phyloP scores from a whole-genome alignment of 192 early-diverging fungal species.

The Gaertneriomyces semiglobifer region DNA sequence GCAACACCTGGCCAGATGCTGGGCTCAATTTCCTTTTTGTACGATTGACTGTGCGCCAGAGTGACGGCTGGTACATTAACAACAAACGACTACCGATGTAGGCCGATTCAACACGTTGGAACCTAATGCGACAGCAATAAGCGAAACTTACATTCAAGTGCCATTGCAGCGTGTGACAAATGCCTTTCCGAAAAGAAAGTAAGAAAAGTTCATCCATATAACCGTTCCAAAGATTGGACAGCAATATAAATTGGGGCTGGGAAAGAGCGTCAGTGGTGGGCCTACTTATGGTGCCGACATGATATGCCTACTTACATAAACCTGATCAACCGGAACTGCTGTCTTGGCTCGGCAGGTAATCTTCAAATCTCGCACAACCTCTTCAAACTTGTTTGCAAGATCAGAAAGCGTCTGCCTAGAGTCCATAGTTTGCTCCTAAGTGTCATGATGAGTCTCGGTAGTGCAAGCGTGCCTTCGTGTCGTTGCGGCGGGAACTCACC shows the following conservation, averaged over 20 bases:
- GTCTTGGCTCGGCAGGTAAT: slow-evolving; percentile 54
- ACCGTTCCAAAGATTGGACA: slow-evolving; percentile 50
- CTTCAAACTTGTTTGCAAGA: slow-evolving; percentile 42
- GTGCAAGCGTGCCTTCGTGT: not conserved
- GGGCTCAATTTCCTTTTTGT: slow-evolving; percentile 50
- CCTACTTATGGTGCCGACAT: not conserved
- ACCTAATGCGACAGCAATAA: not conserved
- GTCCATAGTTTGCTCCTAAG: slow-evolving; percentile 45
- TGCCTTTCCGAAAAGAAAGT: slow-evolving; percentile 49
- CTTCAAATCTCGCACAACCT: slow-evolving; percentile 48
- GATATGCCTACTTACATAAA: slow-evolving; percentile 41
- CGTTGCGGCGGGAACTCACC: slow-evolving; percentile 6
- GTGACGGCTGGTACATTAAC: slow-evolving; percentile 38
- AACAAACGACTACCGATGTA: slow-evolving; percentile 33
- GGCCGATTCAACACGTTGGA: not conserved
- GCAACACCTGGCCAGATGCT: slow-evolving; percentile 46
- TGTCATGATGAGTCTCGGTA: not conserved
- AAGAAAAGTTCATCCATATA: slow-evolving; percentile 57
- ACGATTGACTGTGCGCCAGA: slow-evolving; percentile 20
- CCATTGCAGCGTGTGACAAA: slow-evolving; percentile 44
- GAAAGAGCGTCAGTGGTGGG: not conserved
- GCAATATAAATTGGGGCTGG: slow-evolving; percentile 52
- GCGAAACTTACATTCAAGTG: slow-evolving; percentile 27
- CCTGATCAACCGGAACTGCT: slow-evolving; percentile 62
- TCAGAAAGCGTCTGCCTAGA: slow-evolving; percentile 28